Conservation (phyloP, 2,329 filamentous ascomycete species). For the Aaosphaeria arxii region DNA sequence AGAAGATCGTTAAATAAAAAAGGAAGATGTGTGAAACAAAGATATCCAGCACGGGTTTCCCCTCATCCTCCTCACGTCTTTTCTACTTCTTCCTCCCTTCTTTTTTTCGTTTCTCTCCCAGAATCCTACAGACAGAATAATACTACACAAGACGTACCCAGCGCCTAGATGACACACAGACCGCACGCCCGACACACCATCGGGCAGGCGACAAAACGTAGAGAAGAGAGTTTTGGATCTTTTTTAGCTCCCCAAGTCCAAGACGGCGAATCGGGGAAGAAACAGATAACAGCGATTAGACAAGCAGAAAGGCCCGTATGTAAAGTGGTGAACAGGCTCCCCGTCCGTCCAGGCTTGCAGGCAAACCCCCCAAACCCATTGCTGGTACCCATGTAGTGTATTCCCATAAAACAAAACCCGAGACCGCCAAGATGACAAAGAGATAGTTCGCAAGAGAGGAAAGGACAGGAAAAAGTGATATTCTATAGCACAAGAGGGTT, state of each 20-base stretch:
- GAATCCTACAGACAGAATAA: conserved; percentile 12
- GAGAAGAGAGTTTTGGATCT: background rate
- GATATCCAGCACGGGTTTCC: too few relatives aligned
- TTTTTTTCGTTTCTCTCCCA: background rate
- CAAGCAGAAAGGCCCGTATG: background rate
- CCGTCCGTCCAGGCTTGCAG: conserved; percentile 1
- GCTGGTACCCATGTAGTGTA: conserved; percentile 13
- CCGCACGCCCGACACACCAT: too few relatives aligned
- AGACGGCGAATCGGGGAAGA: background rate
- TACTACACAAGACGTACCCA: conserved; percentile 23
- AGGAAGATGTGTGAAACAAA: too few relatives aligned
- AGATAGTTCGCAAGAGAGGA: background rate
- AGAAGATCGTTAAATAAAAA: too few relatives aligned
- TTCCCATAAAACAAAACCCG: conserved; percentile 1
- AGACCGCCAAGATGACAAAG: background rate
- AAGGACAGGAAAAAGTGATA: conserved; percentile 1
- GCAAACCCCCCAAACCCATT: conserved; percentile 8
- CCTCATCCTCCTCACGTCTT: too few relatives aligned
- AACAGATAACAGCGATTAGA: background rate
- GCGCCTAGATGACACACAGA: conserved; percentile 8
- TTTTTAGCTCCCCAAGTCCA: background rate
- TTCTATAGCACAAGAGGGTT: conserved; percentile 15
- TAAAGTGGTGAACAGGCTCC: background rate
- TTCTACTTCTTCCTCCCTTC: too few relatives aligned
- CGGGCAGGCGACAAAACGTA: conserved; percentile 3